Percentiles rank a stretch among this genome's conserved stretches.
These are phyloP conservation scores for Paraphoma sp. DNA, from an alignment of 2,329 filamentous ascomycete species.

Conservation along the genomic window DNA sequence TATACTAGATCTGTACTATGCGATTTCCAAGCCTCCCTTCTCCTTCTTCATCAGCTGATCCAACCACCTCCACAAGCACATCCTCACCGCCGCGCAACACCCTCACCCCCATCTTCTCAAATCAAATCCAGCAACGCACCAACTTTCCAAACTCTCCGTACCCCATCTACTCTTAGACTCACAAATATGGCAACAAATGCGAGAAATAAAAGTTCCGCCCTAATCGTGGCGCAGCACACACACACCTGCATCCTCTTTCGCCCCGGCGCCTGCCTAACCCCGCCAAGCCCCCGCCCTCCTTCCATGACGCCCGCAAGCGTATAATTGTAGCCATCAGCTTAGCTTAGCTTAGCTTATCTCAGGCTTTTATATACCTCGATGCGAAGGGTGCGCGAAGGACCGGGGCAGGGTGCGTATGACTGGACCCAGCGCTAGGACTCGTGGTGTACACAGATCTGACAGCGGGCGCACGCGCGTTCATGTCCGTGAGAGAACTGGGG, in stretches of 20 bases:
- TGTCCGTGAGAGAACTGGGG: too few relatives aligned
- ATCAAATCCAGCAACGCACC: too few relatives aligned
- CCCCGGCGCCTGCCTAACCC: slow-evolving; percentile 16
- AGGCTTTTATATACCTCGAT: too few relatives aligned
- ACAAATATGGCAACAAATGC: slow-evolving; percentile 3
- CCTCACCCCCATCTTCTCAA: too few relatives aligned
- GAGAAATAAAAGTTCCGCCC: slow-evolving; percentile 15
- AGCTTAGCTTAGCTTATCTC: slow-evolving; percentile 1
- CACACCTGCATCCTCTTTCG: neutral
- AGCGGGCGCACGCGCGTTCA: too few relatives aligned
- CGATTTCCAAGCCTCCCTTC: neutral
- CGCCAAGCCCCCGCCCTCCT: slow-evolving; percentile 4
- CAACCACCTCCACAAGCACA: too few relatives aligned
- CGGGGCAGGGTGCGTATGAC: neutral
- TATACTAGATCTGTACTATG: neutral
- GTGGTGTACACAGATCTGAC: neutral
- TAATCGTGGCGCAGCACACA: slow-evolving; percentile 10
- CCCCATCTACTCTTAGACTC: neutral
- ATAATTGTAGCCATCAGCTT: slow-evolving; percentile 18
- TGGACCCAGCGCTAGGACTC: neutral
- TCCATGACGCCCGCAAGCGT: slow-evolving; percentile 6
- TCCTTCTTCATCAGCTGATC: neutral
- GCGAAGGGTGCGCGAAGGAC: neutral
- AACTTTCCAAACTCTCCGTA: neutral
- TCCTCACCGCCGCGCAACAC: too few relatives aligned